Evolutionary conservation across 148 eudicot genomes (phyloP).

Genomic region (Cornus controversa): DNA sequence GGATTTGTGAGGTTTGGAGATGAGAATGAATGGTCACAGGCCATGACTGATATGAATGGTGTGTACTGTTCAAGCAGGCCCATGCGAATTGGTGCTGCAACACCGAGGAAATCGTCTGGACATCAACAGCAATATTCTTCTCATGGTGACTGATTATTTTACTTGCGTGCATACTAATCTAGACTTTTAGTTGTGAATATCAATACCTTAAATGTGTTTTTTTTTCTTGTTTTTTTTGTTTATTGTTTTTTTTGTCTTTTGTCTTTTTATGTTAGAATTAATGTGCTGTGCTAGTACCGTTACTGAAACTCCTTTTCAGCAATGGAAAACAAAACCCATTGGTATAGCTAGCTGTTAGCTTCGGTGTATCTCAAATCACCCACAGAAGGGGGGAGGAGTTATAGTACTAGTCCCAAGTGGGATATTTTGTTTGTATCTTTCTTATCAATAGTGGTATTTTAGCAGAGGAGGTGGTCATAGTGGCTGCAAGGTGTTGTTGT

Average conservation of each 20-base stretch:
- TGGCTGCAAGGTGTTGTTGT: too few species aligned
- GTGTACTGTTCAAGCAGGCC: slow-evolving; percentile 84
- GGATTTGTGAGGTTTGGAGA: slow-evolving; percentile 99
- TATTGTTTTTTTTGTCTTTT: too few species aligned
- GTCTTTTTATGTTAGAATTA: neutral
- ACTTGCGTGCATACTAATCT: neutral
- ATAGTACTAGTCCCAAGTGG: too few species aligned
- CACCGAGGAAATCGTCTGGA: slow-evolving; percentile 85
- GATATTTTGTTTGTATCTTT: too few species aligned
- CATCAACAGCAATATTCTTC: slow-evolving; percentile 65
- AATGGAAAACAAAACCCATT: neutral
- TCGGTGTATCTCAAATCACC: neutral
- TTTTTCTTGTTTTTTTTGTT: too few species aligned
- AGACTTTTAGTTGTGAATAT: neutral
- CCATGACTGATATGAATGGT: slow-evolving; percentile 97
- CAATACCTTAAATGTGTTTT: too few species aligned
- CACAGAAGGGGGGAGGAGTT: too few species aligned
- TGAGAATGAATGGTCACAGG: slow-evolving; percentile 78
- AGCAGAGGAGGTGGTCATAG: too few species aligned
- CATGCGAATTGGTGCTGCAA: slow-evolving; percentile 94
- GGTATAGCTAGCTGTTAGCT: neutral
- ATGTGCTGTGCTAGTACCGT: neutral
- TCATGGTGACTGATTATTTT: slow-evolving; percentile 29
- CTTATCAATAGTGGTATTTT: too few species aligned
- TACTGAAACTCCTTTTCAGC: neutral